These are phyloP conservation scores for Lolium multiflorum DNA, from an alignment of 176 grass and related monocot genomes.

Conservation along the genomic window DNA sequence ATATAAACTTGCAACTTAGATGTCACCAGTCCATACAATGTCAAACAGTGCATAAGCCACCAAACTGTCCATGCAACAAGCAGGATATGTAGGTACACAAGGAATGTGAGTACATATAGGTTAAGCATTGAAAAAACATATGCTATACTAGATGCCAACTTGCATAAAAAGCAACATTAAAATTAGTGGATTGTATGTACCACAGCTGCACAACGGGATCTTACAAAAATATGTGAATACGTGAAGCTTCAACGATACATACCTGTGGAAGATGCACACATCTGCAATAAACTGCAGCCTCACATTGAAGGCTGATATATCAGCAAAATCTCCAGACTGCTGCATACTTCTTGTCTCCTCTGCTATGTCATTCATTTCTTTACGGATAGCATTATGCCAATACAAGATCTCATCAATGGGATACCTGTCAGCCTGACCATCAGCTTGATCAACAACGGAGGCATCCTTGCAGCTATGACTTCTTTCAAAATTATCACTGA, in stretches of 20 bases:
- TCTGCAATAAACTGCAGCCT: constrained; percentile 98
- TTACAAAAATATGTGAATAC: background rate
- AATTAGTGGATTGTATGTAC: constrained; percentile 16
- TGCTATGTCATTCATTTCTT: constrained; percentile 84
- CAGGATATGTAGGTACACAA: constrained; percentile 9
- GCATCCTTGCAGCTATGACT: constrained; percentile 35
- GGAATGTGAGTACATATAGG: constrained; percentile 19
- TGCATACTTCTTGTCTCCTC: constrained; percentile 87
- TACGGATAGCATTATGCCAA: constrained; percentile 96
- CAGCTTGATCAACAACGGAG: constrained; percentile 36
- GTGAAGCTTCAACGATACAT: constrained; percentile 14
- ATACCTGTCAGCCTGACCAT: constrained; percentile 43
- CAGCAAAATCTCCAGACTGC: constrained; percentile 84
- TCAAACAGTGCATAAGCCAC: constrained; percentile 16
- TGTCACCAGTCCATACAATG: constrained; percentile 7
- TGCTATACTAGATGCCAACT: background rate
- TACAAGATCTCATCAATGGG: constrained; percentile 97
- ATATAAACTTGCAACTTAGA: constrained; percentile 21
- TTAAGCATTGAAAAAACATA: constrained; percentile 26
- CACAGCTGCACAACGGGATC: constrained; percentile 19
- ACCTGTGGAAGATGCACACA: constrained; percentile 99
- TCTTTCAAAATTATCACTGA: constrained; percentile 37
- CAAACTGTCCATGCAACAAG: constrained; percentile 6
- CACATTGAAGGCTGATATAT: constrained; percentile 78
- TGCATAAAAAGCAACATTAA: constrained; percentile 19